Evolutionary conservation across 2,329 filamentous ascomycete genomes (phyloP).

Genomic region (Lomentospora prolificans): DNA sequence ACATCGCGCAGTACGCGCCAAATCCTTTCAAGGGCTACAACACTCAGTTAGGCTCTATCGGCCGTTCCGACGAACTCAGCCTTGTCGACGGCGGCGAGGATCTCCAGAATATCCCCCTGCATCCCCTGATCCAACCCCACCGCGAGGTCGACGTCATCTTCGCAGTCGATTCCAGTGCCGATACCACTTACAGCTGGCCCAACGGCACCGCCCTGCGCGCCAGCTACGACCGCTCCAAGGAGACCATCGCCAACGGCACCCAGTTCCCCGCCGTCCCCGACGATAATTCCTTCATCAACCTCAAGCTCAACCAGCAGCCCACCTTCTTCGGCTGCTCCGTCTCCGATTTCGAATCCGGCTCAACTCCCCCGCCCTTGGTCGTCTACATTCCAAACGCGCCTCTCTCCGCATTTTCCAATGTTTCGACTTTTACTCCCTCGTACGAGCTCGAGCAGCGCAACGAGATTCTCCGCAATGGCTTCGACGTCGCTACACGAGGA

Average conservation of each 20-base stretch:
- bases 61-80: constrained; percentile 45
- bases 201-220: constrained; percentile 49
- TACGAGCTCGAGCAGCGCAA: constrained; percentile 62
- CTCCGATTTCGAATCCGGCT: constrained; percentile 35
- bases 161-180: constrained; percentile 54
- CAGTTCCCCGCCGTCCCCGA: constrained; percentile 50
- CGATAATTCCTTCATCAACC: constrained; percentile 43
- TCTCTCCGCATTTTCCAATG: constrained; percentile 67
- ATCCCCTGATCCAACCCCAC: constrained; percentile 44
- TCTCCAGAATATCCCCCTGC: constrained; percentile 67
- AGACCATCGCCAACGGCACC: constrained; percentile 38
- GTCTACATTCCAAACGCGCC: constrained; percentile 85
- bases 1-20: constrained; percentile 62
- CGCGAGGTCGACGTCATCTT: constrained; percentile 53
- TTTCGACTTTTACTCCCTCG: constrained; percentile 61
- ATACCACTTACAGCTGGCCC: constrained; percentile 48
- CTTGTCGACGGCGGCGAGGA: constrained; percentile 78
- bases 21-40: constrained; percentile 51
- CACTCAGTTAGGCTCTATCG: constrained; percentile 28
- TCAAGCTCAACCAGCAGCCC: constrained; percentile 48
- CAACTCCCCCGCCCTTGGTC: constrained; percentile 54
- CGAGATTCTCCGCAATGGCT: constrained; percentile 77
- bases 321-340: constrained; percentile 58
- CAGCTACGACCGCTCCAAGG: constrained; percentile 44
- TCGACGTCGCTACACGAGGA: constrained; percentile 70